A percentile compares a stretch with the other conserved stretches of the same genome.
phyloP scores from a whole-genome alignment of 2,329 filamentous ascomycete species.

The Emergomyces orientalis region DNA sequence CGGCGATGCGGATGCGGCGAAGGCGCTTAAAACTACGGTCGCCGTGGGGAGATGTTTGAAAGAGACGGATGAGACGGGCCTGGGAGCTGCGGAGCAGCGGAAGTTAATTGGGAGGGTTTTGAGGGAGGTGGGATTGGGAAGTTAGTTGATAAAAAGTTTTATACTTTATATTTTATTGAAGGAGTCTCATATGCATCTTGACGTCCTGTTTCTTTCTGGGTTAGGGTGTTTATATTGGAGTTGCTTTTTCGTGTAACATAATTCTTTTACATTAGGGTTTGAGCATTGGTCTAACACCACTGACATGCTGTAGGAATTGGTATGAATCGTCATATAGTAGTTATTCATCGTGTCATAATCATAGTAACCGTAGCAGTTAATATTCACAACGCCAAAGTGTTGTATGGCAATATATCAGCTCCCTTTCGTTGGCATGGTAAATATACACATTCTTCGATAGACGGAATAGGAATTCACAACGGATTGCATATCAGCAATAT shows the following conservation, averaged over 20 bases:
- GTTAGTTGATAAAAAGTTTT: slow-evolving; percentile 1
- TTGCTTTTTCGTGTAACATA: neutral
- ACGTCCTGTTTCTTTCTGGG: neutral
- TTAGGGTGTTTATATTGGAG: neutral
- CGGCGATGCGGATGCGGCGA: slow-evolving; percentile 42
- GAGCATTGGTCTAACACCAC: neutral
- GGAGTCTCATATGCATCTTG: neutral
- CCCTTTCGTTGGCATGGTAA: neutral
- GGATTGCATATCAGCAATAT: neutral
- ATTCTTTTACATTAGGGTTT: neutral
- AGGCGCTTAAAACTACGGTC: slow-evolving; percentile 56
- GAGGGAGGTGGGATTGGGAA: slow-evolving; percentile 27
- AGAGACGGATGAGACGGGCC: slow-evolving; percentile 59
- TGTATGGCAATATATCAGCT: neutral
- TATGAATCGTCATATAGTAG: neutral
- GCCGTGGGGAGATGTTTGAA: slow-evolving; percentile 69
- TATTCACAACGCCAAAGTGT: neutral
- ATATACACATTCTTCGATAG: neutral
- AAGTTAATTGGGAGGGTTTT: slow-evolving; percentile 38
- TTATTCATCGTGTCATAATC: neutral
- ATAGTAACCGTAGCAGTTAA: neutral
- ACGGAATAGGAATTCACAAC: neutral
- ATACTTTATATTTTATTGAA: neutral
- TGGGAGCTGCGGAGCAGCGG: slow-evolving; percentile 37
- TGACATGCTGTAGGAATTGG: neutral